Evolutionary conservation across 1,284 basidiomycete genomes (phyloP), one percentile per base, ranked within the genome.

Genomic region (Hortiboletus rubellus): DNA sequence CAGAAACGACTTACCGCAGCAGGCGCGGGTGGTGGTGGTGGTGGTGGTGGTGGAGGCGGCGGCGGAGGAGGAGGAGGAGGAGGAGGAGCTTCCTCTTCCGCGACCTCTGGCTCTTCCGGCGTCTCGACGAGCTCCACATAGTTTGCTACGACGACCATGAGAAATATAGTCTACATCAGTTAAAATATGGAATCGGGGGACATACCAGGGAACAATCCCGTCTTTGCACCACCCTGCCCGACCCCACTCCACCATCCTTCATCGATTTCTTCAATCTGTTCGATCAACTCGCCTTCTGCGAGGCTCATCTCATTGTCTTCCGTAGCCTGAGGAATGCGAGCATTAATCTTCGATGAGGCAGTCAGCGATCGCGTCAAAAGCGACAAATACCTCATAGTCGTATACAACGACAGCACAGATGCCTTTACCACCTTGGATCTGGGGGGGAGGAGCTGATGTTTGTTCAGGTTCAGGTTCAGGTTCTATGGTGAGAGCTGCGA

Each of bases 301-400:
- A 97, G 80, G 52, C 75, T 74, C 75, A 96, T 85, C 70, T 97
- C 94, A 67, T 94, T 94, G 60, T 94, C 89, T 73, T 94, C 92
- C 10, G 83, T 77, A 30, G 87, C 87, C 82, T 86, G 54, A 1
- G 4, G n/a, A 46, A 31, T 3, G 24, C n/a, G 11, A 45, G 7
- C n/a, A 38, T 41, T 3, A 27, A 11, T 0, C 4, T 7, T 41
- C 8, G 46, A 30, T 22, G 10, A 1, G 9, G 36, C n/a, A 50
- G n/a, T 6, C 8, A 42, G 7, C 5, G 50, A 45, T 18, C 9
- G n/a, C 18, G 14, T 31, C 11, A 31, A 15, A 45, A 41, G 27
- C 37, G 42, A 50, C 3, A 30, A 72, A 11, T 54, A 85, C 89
- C 69, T 90, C 87, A 66, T 96, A 96, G 12, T 89, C 86, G 72